Percentiles rank a stretch among this genome's conserved stretches.
phyloP scores from a whole-genome alignment of 1,139 yeast species.

The Yamadazyma diospyri region DNA sequence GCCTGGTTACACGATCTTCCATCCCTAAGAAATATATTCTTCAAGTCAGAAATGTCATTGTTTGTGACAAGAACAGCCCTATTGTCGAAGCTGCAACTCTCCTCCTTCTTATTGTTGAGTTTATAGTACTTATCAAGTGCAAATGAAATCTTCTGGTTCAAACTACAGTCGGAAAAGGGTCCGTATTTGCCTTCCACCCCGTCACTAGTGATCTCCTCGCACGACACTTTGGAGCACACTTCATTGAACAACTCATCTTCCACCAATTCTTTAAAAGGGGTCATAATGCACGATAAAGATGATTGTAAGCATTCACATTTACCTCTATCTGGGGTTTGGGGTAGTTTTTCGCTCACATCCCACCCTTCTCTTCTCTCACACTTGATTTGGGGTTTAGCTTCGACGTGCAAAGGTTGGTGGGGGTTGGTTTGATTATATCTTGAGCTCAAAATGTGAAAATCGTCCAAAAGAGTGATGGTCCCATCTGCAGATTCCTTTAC shows the following conservation, averaged over 20 bases:
- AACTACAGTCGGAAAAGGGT: conserved; percentile 51
- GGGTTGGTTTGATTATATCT: conserved; percentile 34
- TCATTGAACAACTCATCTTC: conserved; percentile 37
- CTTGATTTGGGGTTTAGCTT: neutral
- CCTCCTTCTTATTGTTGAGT: conserved; percentile 23
- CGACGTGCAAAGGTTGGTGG: conserved; percentile 15
- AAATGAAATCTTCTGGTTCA: conserved; percentile 49
- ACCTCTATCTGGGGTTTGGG: conserved; percentile 51
- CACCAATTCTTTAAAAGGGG: conserved; percentile 27
- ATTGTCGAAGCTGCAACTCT: conserved; percentile 36
- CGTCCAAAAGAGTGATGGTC: conserved; percentile 36
- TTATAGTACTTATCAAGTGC: conserved; percentile 49
- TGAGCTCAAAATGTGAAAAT: conserved; percentile 35
- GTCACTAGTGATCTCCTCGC: conserved; percentile 47
- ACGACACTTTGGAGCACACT: conserved; percentile 49
- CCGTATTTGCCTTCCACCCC: conserved; percentile 56
- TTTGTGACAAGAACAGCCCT: conserved; percentile 31
- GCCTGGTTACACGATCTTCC: conserved; percentile 25
- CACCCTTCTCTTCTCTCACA: conserved; percentile 22
- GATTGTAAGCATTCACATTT: conserved; percentile 57
- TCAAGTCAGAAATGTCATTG: conserved; percentile 20
- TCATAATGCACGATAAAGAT: conserved; percentile 47
- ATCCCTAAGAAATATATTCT: conserved; percentile 20
- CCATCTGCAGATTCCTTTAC: conserved; percentile 26
- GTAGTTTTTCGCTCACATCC: conserved; percentile 44